Percentiles rank a stretch among this genome's conserved stretches.
phyloP scores from a whole-genome alignment of 2,329 filamentous ascomycete genomes.

The Ophiostoma perfectum region DNA sequence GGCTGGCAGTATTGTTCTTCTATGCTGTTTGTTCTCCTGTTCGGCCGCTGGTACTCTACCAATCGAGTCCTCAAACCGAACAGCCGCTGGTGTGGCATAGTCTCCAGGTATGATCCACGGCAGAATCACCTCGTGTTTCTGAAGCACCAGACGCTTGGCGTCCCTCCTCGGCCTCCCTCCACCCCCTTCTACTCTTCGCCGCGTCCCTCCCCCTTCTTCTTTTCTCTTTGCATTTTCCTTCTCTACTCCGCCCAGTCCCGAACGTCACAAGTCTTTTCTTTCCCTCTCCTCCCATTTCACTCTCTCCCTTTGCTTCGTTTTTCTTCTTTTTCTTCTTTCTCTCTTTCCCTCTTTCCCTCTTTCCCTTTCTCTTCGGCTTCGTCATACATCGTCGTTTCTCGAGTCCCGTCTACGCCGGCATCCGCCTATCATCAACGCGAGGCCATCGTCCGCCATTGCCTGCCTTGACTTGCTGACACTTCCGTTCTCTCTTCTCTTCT shows the following conservation, averaged over 20 bases:
- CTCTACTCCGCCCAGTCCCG: neutral
- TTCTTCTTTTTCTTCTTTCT: constrained; percentile 13
- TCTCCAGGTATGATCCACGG: constrained; percentile 43
- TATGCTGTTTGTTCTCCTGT: no score
- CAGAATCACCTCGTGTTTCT: constrained; percentile 39
- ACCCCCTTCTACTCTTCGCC: constrained; percentile 18
- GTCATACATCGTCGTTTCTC: constrained; percentile 14
- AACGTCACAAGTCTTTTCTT: constrained; percentile 15
- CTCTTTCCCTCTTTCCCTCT: constrained; percentile 10
- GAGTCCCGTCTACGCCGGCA: constrained; percentile 14
- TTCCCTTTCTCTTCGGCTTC: constrained; percentile 10
- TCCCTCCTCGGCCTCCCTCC: constrained; percentile 24
- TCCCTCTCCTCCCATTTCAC: neutral
- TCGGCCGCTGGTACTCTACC: neutral
- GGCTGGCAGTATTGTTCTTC: neutral
- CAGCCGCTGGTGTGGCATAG: constrained; percentile 30
- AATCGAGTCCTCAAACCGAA: constrained; percentile 11
- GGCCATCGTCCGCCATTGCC: constrained; percentile 1
- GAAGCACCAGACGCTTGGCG: constrained; percentile 34
- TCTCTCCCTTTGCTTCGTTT: constrained; percentile 8
- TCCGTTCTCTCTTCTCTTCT: constrained; percentile 10
- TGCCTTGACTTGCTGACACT: neutral
- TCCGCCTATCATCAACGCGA: constrained; percentile 12
- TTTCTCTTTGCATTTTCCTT: constrained; percentile 9
- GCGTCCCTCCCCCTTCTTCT: constrained; percentile 19